A percentile compares a stretch with the other conserved stretches of the same genome.
phyloP scores from a whole-genome alignment of 1,284 basidiomycete genomes.

The Leccinum ponderosum region DNA sequence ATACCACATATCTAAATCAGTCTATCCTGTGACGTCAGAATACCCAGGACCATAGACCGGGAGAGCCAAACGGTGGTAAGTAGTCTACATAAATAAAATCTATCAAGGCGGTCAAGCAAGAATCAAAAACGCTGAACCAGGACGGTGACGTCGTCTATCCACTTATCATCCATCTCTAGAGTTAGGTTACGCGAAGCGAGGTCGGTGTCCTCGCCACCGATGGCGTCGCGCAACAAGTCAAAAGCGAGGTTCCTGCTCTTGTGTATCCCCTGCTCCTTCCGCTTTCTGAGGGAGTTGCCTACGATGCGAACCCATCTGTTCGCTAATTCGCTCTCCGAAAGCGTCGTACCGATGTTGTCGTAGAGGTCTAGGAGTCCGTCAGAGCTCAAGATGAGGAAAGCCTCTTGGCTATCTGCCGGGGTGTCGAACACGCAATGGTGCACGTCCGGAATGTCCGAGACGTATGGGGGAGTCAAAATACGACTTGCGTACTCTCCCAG shows the following conservation, averaged over 20 bases:
- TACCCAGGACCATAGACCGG: neutral
- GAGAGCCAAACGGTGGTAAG: neutral
- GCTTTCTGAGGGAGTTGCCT: slow-evolving; percentile 25
- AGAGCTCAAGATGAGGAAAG: slow-evolving; percentile 51
- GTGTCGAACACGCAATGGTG: slow-evolving; percentile 40
- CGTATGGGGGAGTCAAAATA: slow-evolving; percentile 59
- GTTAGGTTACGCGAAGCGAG: slow-evolving; percentile 58
- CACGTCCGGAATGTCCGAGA: slow-evolving; percentile 54
- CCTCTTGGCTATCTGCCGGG: slow-evolving; percentile 19
- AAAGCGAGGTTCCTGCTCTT: slow-evolving; percentile 46
- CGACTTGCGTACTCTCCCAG: slow-evolving; percentile 45
- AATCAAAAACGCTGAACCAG: slow-evolving; percentile 44
- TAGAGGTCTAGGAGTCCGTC: slow-evolving; percentile 61
- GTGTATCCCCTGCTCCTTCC: slow-evolving; percentile 9
- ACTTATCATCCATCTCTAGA: slow-evolving; percentile 60
- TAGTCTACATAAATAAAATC: slow-evolving; percentile 9
- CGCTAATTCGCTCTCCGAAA: slow-evolving; percentile 38
- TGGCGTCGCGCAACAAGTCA: slow-evolving; percentile 52
- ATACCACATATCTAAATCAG: slow-evolving; percentile 12
- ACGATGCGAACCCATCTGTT: slow-evolving; percentile 44
- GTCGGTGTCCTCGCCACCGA: slow-evolving; percentile 54
- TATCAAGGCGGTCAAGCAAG: neutral
- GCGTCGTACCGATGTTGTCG: slow-evolving; percentile 36
- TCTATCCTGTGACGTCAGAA: neutral
- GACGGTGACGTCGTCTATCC: slow-evolving; percentile 74